These are phyloP conservation scores for Bipolaris oryzae DNA, from an alignment of 2,329 filamentous ascomycete species.

Conservation along the genomic window DNA sequence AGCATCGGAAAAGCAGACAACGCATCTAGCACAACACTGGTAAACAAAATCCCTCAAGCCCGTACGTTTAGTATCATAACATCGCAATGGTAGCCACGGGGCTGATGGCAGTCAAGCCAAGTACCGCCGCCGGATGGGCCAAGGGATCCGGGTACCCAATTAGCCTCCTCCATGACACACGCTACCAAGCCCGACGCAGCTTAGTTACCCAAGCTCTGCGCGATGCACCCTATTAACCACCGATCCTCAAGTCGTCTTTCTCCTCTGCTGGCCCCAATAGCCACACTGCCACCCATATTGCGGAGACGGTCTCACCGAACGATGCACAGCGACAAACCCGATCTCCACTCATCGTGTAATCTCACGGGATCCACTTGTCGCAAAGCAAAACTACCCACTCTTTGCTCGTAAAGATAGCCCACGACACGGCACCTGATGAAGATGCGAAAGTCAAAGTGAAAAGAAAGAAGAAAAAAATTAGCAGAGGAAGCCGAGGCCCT, in stretches of 20 bases:
- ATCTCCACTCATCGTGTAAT: not conserved
- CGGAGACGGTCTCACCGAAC: not conserved
- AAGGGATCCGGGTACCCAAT: no score
- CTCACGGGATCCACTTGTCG: not conserved
- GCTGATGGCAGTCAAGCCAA: no score
- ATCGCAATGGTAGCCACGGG: not conserved
- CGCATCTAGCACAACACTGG: not conserved
- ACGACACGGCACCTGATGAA: no score
- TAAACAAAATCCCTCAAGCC: not conserved
- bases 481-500: not conserved
- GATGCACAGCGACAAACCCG: constrained; percentile 6
- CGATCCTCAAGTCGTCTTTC: constrained; percentile 11
- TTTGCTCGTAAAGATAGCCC: not conserved
- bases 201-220: not conserved
- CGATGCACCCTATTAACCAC: constrained; percentile 9
- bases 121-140: no score
- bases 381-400: not conserved
- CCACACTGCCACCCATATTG: not conserved
- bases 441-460: no score
- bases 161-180: not conserved
- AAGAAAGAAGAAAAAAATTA: not conserved
- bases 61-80: no score
- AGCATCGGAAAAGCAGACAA: not conserved
- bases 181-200: not conserved
- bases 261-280: not conserved